Conservation (phyloP, 2,329 filamentous ascomycete species). For the Cladosporium colombiae region DNA sequence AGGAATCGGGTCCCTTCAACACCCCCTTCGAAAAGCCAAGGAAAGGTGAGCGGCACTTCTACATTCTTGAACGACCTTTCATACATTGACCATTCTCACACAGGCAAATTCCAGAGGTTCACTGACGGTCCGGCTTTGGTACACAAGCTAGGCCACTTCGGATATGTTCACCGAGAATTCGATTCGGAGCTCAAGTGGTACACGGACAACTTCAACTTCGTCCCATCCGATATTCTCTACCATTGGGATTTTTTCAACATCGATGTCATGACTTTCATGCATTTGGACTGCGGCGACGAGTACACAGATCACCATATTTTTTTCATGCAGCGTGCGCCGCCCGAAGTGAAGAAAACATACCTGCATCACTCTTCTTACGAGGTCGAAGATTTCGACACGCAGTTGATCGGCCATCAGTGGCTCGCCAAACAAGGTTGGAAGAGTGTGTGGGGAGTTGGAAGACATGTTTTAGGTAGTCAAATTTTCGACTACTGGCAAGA, state of each 20-base stretch:
- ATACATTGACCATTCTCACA: not conserved
- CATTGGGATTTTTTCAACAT: constrained; percentile 26
- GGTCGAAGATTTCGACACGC: constrained; percentile 69
- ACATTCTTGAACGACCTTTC: no score
- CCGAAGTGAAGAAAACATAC: constrained; percentile 21
- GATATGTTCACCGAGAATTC: constrained; percentile 39
- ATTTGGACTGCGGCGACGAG: constrained; percentile 45
- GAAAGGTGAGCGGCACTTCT: no score
- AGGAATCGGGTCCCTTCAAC: no score
- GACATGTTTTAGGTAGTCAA: constrained; percentile 65
- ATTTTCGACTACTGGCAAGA: constrained; percentile 69
- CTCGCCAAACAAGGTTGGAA: constrained; percentile 61
- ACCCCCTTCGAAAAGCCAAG: no score
- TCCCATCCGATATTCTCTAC: constrained; percentile 39
- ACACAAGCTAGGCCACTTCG: constrained; percentile 43
- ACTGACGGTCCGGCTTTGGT: constrained; percentile 23
- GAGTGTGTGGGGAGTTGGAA: constrained; percentile 68
- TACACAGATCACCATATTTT: constrained; percentile 49
- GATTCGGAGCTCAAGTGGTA: constrained; percentile 41
- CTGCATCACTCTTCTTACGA: constrained; percentile 69
- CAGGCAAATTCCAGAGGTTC: constrained; percentile 20
- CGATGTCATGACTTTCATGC: constrained; percentile 45
- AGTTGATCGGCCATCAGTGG: constrained; percentile 69
- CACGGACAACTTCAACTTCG: constrained; percentile 46
- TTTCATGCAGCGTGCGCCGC: constrained; percentile 35